Conservation (phyloP, 768 basidiomycete species). For the Coprinopsis cinerea region DNA sequence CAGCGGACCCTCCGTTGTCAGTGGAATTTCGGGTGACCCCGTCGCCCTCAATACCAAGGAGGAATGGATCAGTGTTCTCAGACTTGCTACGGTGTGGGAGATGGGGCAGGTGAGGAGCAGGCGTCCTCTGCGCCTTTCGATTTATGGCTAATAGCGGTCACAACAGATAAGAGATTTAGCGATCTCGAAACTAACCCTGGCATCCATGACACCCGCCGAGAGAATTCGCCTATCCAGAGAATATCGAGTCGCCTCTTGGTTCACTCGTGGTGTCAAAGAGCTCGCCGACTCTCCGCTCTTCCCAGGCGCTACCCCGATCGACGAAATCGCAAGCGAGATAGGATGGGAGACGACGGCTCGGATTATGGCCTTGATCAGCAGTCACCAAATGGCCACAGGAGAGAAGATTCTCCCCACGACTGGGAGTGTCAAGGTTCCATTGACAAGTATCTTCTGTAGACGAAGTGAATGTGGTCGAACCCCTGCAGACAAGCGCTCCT, state of each 20-base stretch:
- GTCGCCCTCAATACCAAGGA: neutral
- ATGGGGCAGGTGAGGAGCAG: neutral
- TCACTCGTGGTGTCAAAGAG: neutral
- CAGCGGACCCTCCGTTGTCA: too few species aligned
- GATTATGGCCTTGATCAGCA: too few species aligned
- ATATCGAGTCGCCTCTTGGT: neutral
- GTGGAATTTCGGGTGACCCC: neutral
- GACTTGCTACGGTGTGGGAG: neutral
- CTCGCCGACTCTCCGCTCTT: neutral
- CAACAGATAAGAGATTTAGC: neutral
- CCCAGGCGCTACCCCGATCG: too few species aligned
- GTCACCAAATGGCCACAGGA: too few species aligned
- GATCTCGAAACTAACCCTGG: neutral
- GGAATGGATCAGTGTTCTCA: conserved; percentile 1
- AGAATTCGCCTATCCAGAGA: neutral
- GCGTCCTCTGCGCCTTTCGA: neutral
- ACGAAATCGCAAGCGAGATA: too few species aligned
- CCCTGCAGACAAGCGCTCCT: too few species aligned
- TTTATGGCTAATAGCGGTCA: neutral
- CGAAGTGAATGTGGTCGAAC: too few species aligned
- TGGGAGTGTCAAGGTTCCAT: too few species aligned
- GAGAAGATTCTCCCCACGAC: too few species aligned
- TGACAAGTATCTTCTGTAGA: too few species aligned
- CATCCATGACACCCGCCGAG: neutral
- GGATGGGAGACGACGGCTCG: too few species aligned